A percentile compares a stretch with the other conserved stretches of the same genome.
phyloP scores from a whole-genome alignment of 2,329 filamentous ascomycete genomes.

The Ophiostoma quercus region DNA sequence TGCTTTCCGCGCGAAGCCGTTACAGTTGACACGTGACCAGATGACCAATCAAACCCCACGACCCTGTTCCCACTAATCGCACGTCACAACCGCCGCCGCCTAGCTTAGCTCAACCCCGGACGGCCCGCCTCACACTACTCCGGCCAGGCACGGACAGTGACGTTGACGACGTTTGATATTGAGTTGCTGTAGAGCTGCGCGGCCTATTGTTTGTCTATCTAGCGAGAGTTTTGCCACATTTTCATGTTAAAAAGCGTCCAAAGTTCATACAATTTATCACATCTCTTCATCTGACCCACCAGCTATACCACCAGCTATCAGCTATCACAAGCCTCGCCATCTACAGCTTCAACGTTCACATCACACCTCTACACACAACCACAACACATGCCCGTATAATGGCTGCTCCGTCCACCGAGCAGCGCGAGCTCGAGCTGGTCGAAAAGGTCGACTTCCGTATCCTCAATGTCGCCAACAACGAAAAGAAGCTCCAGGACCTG shows the following conservation, averaged over 20 bases:
- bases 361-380: not conserved
- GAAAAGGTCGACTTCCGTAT: slow-evolving; percentile 83
- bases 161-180: not conserved
- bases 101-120: slow-evolving; percentile 18
- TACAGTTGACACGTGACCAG: slow-evolving; percentile 10
- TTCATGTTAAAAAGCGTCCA: not conserved
- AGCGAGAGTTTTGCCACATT: not conserved
- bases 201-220: not conserved
- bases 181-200: not conserved
- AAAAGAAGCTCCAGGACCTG: slow-evolving; percentile 72
- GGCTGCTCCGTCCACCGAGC: slow-evolving; percentile 39
- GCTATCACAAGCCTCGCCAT: not conserved
- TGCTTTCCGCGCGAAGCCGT: no score
- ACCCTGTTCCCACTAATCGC: slow-evolving; percentile 11
- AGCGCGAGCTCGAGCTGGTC: slow-evolving; percentile 74
- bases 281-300: not conserved
- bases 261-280: not conserved
- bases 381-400: slow-evolving; percentile 17
- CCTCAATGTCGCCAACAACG: slow-evolving; percentile 69
- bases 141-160: slow-evolving; percentile 12
- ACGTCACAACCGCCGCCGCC: slow-evolving; percentile 22
- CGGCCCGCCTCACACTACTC: slow-evolving; percentile 13
- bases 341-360: not conserved
- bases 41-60: slow-evolving; percentile 6
- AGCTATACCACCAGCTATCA: not conserved